Evolutionary conservation across 345 rosid species (phyloP).

Genomic region (Gynandropsis gynandra): DNA sequence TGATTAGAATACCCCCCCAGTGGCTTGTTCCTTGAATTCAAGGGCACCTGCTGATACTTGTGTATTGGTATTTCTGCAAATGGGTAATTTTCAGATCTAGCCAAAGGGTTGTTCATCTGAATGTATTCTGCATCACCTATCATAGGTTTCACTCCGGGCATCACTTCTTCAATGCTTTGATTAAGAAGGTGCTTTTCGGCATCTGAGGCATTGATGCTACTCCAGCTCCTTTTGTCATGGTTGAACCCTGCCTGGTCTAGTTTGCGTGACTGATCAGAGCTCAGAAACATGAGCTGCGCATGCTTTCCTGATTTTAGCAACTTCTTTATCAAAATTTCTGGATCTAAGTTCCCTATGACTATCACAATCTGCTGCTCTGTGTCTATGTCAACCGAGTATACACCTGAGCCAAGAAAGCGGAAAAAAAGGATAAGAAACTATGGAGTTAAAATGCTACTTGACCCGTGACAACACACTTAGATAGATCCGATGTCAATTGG

Average conservation of each 20-base stretch:
- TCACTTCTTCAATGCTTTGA: constrained; percentile 21
- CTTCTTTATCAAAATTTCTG: constrained; percentile 41
- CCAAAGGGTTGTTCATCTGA: constrained; percentile 15
- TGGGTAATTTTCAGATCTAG: constrained; percentile 15
- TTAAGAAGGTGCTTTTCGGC: constrained; percentile 15
- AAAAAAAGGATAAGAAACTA: neutral
- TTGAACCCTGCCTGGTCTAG: constrained; percentile 14
- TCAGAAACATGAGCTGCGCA: constrained; percentile 46
- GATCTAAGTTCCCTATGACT: constrained; percentile 50
- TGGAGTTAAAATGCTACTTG: neutral
- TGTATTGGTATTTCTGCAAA: neutral
- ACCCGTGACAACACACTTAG: neutral
- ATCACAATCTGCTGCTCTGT: constrained; percentile 41
- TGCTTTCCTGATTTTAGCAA: constrained; percentile 47
- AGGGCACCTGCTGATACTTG: constrained; percentile 23
- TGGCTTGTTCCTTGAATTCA: constrained; percentile 18
- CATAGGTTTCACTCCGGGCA: constrained; percentile 22
- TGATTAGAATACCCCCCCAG: constrained; percentile 24
- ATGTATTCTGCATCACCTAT: constrained; percentile 22
- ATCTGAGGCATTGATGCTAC: constrained; percentile 12
- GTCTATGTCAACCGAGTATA: constrained; percentile 51
- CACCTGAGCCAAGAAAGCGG: constrained; percentile 37
- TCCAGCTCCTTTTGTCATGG: constrained; percentile 19
- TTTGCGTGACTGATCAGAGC: constrained; percentile 14
- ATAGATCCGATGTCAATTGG: constrained; percentile 13